Conservation (phyloP, 2,329 filamentous ascomycete species). For the Alternaria brassicicola region DNA sequence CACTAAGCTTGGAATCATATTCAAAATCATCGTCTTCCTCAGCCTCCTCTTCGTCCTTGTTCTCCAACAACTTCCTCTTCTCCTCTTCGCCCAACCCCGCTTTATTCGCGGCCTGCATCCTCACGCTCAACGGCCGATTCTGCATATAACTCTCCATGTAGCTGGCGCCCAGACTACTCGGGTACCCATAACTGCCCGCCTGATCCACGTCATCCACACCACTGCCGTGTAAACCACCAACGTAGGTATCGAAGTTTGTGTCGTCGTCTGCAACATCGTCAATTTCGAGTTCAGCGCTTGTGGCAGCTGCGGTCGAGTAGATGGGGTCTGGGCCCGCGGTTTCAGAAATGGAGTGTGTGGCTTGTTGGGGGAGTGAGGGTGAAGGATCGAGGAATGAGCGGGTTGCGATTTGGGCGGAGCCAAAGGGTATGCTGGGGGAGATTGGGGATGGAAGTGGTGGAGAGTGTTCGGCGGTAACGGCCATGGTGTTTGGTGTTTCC, state of each 20-base stretch:
- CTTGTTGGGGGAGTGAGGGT: conserved; percentile 13
- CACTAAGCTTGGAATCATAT: background rate
- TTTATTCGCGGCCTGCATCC: conserved; percentile 44
- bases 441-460: conserved; percentile 25
- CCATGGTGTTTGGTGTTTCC: conserved; percentile 19
- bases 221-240: conserved; percentile 43
- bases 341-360: conserved; percentile 20
- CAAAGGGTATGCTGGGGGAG: conserved; percentile 22
- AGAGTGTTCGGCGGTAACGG: conserved; percentile 13
- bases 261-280: conserved; percentile 24
- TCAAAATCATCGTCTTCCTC: background rate
- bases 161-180: conserved; percentile 43
- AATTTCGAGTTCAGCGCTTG: conserved; percentile 17
- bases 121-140: conserved; percentile 42
- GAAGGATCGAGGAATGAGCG: conserved; percentile 38
- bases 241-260: conserved; percentile 41
- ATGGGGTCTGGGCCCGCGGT: conserved; percentile 30
- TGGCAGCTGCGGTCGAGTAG: conserved; percentile 13
- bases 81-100: conserved; percentile 35
- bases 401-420: conserved; percentile 25
- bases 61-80: conserved; percentile 24
- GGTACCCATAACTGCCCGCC: conserved; percentile 44
- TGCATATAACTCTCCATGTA: conserved; percentile 49
- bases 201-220: conserved; percentile 46
- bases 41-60: conserved; percentile 13